Percentiles rank a stretch among this genome's conserved stretches.
phyloP scores from a whole-genome alignment of 2,329 filamentous ascomycete genomes.

The Aspergillus uvarum region DNA sequence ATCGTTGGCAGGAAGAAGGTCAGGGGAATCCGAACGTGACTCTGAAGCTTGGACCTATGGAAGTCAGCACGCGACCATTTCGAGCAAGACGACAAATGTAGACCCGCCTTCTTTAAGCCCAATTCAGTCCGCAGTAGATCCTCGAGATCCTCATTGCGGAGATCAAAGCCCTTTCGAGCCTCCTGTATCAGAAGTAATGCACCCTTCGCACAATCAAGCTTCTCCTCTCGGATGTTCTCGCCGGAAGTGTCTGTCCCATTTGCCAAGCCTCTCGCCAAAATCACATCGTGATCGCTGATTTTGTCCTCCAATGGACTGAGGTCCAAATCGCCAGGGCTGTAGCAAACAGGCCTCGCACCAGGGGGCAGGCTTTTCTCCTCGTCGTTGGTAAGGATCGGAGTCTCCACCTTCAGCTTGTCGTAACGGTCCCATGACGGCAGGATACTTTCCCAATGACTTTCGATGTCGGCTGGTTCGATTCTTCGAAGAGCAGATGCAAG shows the following conservation, averaged over 20 bases:
- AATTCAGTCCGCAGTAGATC: neutral
- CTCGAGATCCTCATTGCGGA: neutral
- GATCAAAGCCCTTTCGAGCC: neutral
- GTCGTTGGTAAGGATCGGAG: slow-evolving; percentile 48
- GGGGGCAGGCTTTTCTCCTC: slow-evolving; percentile 47
- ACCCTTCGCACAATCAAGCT: neutral
- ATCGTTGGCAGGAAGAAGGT: neutral
- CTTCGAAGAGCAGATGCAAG: slow-evolving; percentile 31
- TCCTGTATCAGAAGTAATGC: neutral
- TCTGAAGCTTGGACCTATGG: neutral
- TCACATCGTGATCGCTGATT: neutral
- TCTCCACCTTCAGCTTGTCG: slow-evolving; percentile 43
- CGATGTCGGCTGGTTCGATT: slow-evolving; percentile 11
- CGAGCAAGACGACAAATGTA: neutral
- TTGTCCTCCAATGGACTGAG: neutral
- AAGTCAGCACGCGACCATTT: neutral
- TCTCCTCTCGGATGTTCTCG: neutral
- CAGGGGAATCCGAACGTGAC: neutral
- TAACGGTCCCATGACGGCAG: slow-evolving; percentile 24
- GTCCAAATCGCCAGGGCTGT: neutral
- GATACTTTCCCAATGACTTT: slow-evolving; percentile 20
- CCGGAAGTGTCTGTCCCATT: neutral
- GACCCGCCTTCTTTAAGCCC: neutral
- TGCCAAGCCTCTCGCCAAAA: neutral
- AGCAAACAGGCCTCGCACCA: slow-evolving; percentile 26